phyloP scores from a whole-genome alignment of 345 rosid genomes.

The Raphanus raphanistrum region DNA sequence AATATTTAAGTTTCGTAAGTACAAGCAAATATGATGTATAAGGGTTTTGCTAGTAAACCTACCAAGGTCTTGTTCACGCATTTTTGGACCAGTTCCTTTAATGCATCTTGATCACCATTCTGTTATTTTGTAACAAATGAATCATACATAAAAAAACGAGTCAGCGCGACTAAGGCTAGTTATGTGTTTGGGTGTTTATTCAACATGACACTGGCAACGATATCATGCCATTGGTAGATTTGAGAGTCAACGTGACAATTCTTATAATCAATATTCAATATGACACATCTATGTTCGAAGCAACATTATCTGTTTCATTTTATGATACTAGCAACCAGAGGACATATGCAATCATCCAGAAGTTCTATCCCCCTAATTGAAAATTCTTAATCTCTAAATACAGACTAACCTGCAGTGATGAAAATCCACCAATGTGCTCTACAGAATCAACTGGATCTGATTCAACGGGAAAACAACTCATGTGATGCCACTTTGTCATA shows the following conservation, averaged over 20 bases:
- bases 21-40: not conserved
- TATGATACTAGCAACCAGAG: slow-evolving; percentile 5
- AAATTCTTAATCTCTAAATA: not conserved
- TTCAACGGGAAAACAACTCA: slow-evolving; percentile 52
- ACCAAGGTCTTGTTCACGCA: slow-evolving; percentile 36
- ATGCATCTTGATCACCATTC: slow-evolving; percentile 68
- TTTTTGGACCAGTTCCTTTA: slow-evolving; percentile 50
- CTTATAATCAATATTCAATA: not conserved
- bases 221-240: not conserved
- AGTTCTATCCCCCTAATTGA: not conserved
- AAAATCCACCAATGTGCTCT: slow-evolving; percentile 61
- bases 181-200: not conserved
- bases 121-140: slow-evolving; percentile 29
- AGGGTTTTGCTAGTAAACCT: slow-evolving; percentile 35
- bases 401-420: slow-evolving; percentile 57
- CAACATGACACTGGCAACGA: not conserved
- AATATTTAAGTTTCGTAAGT: not conserved
- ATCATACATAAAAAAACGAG: not conserved
- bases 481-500: slow-evolving; percentile 75
- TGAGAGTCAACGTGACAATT: not conserved
- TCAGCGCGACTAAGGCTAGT: slow-evolving; percentile 7
- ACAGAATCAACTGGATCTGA: slow-evolving; percentile 41
- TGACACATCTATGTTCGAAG: not conserved
- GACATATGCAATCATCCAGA: slow-evolving; percentile 5
- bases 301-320: not conserved